These are phyloP conservation scores for Pseudocercospora fijiensis DNA, from an alignment of 2,329 filamentous ascomycete genomes.

Conservation along the genomic window DNA sequence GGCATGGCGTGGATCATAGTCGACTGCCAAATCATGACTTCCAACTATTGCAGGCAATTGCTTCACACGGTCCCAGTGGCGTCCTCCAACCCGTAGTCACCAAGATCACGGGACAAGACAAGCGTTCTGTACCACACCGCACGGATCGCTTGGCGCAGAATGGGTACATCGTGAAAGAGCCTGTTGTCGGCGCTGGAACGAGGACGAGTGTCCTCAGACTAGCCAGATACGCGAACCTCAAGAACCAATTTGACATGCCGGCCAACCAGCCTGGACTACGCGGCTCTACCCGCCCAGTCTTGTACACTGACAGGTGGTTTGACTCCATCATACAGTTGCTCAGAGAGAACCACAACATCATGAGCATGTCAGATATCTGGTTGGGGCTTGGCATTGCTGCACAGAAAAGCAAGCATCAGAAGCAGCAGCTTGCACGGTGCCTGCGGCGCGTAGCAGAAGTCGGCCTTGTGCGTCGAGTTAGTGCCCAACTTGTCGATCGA, in stretches of 20 bases:
- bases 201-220: slow-evolving; percentile 59
- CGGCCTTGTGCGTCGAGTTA: slow-evolving; percentile 40
- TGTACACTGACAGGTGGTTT: slow-evolving; percentile 52
- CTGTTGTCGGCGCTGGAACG: slow-evolving; percentile 49
- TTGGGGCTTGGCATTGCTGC: slow-evolving; percentile 43
- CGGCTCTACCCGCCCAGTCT: slow-evolving; percentile 24
- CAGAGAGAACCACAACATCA: slow-evolving; percentile 50
- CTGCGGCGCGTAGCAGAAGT: slow-evolving; percentile 43
- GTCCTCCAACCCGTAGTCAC: slow-evolving; percentile 59
- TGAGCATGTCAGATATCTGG: slow-evolving; percentile 55
- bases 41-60: slow-evolving; percentile 58
- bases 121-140: slow-evolving; percentile 61
- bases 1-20: slow-evolving; percentile 57
- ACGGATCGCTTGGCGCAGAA: slow-evolving; percentile 58
- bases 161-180: slow-evolving; percentile 61
- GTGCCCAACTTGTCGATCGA: slow-evolving; percentile 17
- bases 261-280: slow-evolving; percentile 13
- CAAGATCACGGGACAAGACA: slow-evolving; percentile 60
- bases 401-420: slow-evolving; percentile 37
- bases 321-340: slow-evolving; percentile 51
- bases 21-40: slow-evolving; percentile 58
- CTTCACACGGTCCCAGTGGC: slow-evolving; percentile 53
- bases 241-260: slow-evolving; percentile 14
- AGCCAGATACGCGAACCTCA: slow-evolving; percentile 44
- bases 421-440: slow-evolving; percentile 42